Evolutionary conservation across 139 green algal genomes (phyloP).

Genomic region (Tetraselmis chui): DNA sequence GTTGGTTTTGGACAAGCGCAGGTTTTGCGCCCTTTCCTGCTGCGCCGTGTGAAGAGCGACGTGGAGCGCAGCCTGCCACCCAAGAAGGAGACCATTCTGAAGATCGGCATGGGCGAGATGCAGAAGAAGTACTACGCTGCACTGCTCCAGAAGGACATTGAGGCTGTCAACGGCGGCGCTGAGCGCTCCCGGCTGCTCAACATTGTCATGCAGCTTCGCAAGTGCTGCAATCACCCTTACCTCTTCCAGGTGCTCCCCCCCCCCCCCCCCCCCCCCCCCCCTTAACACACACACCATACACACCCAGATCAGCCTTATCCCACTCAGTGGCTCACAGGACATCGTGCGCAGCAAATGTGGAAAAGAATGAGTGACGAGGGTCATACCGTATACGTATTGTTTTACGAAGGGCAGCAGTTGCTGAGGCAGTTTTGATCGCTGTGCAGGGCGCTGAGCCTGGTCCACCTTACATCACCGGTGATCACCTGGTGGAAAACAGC

Average conservation of each 20-base stretch:
- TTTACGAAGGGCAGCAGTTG: not conserved
- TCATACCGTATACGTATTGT: not conserved
- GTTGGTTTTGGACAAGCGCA: too few species aligned
- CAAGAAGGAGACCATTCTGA: slow-evolving; percentile 99
- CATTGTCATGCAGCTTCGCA: slow-evolving; percentile 98
- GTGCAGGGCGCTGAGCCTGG: slow-evolving; percentile 86
- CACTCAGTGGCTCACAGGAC: too few species aligned
- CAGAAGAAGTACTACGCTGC: slow-evolving; percentile 82
- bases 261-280: too few species aligned
- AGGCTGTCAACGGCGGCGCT: slow-evolving; percentile 50
- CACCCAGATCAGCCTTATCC: slow-evolving; percentile 8
- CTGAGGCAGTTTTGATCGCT: not conserved
- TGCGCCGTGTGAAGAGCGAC: slow-evolving; percentile 93
- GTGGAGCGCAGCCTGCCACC: slow-evolving; percentile 92
- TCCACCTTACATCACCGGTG: slow-evolving; percentile 85
- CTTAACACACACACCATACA: too few species aligned
- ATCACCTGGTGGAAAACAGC: slow-evolving; percentile 77
- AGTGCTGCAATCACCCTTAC: slow-evolving; percentile 98
- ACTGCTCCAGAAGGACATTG: slow-evolving; percentile 93
- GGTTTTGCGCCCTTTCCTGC: slow-evolving; percentile 94
- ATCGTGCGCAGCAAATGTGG: not conserved
- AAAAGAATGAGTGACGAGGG: too few species aligned
- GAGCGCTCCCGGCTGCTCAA: slow-evolving; percentile 93
- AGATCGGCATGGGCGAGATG: slow-evolving; percentile 96
- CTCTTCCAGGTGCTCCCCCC: slow-evolving; percentile 69